phyloP scores from a whole-genome alignment of 108 stramenopile species.

The Skeletonema marinoi region DNA sequence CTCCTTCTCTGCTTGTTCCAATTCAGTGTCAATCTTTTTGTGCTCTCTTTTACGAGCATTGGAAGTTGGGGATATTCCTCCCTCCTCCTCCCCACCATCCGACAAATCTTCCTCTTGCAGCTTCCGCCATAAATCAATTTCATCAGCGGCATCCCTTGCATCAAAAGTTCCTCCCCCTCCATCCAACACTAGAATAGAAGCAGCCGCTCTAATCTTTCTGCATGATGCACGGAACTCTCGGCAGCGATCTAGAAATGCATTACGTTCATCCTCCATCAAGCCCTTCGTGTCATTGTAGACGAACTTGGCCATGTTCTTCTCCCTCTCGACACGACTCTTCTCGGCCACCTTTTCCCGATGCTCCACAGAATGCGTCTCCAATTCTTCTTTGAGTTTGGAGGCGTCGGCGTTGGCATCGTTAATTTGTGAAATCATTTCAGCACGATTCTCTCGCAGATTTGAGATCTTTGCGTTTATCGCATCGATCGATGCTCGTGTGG shows the following conservation, averaged over 20 bases:
- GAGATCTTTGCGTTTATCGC: slow-evolving; percentile 14
- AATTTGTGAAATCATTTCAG: slow-evolving; percentile 14
- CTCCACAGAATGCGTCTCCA: slow-evolving; percentile 4
- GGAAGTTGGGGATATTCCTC: background rate
- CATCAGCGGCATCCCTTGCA: slow-evolving; percentile 6
- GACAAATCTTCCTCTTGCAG: slow-evolving; percentile 32
- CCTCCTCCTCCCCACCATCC: background rate
- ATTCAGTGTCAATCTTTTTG: slow-evolving; percentile 24
- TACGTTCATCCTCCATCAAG: slow-evolving; percentile 28
- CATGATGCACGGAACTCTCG: slow-evolving; percentile 45
- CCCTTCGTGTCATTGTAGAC: slow-evolving; percentile 19
- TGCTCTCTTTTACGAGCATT: slow-evolving; percentile 2
- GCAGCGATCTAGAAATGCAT: slow-evolving; percentile 37
- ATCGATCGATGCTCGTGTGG: slow-evolving; percentile 26
- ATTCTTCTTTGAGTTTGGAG: slow-evolving; percentile 6
- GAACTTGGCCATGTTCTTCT: slow-evolving; percentile 15
- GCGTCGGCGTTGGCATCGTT: slow-evolving; percentile 10
- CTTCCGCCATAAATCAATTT: slow-evolving; percentile 35
- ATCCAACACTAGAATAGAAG: slow-evolving; percentile 44
- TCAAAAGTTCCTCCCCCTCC: background rate
- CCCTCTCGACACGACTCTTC: slow-evolving; percentile 19
- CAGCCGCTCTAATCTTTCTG: slow-evolving; percentile 36
- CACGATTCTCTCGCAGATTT: slow-evolving; percentile 22
- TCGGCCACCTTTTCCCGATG: slow-evolving; percentile 10
- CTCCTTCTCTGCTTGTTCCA: slow-evolving; percentile 24